Conservation (phyloP, 371 early-diverging fungal species). For the Choanephora cucurbitarum region DNA sequence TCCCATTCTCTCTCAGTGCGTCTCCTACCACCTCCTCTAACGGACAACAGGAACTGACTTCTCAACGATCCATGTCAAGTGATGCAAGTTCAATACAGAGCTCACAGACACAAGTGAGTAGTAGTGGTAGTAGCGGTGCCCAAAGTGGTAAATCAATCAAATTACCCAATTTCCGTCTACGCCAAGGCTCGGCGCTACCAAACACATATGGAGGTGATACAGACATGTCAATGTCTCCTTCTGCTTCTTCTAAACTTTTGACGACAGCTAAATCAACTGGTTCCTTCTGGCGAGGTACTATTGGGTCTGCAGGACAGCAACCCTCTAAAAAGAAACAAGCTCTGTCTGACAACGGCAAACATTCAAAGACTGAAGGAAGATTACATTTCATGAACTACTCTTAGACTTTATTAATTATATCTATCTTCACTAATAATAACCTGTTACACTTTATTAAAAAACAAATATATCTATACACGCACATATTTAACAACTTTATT, state of each 20-base stretch:
- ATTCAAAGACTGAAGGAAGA: constrained; percentile 14
- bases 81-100: constrained; percentile 4
- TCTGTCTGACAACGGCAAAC: constrained; percentile 2
- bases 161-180: constrained; percentile 12
- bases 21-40: constrained; percentile 1
- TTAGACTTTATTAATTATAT: neutral
- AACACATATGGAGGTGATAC: constrained; percentile 4
- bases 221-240: constrained; percentile 2
- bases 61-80: constrained; percentile 12
- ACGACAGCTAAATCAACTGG: constrained; percentile 8
- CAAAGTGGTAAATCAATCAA: constrained; percentile 14
- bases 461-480: too few relatives aligned
- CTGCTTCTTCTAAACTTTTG: constrained; percentile 2
- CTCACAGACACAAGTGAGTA: constrained; percentile 1
- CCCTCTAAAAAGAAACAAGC: neutral
- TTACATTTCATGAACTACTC: neutral
- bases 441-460: too few relatives aligned
- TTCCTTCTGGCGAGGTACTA: neutral
- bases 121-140: neutral
- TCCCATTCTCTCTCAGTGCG: constrained; percentile 6
- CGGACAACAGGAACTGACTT: constrained; percentile 10
- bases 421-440: too few relatives aligned
- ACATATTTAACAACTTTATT: too few relatives aligned
- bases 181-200: constrained; percentile 10
- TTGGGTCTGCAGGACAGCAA: neutral